phyloP scores from a whole-genome alignment of 306 rosid genomes.

The Astragalus glycyphyllos region DNA sequence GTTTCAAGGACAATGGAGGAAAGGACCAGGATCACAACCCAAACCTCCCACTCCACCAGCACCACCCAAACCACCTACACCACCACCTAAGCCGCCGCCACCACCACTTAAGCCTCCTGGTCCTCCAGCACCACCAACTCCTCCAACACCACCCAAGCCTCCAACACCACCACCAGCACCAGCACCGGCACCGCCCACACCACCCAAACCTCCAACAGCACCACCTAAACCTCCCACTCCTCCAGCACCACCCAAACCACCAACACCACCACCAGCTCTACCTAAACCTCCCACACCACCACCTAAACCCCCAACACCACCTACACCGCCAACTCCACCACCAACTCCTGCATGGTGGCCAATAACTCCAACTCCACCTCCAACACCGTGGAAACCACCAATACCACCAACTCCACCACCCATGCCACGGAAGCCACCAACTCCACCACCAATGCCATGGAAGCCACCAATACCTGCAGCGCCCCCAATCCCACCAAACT shows the following conservation, averaged over 20 bases:
- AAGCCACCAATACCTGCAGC: conserved; percentile 8
- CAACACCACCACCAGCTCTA: conserved; percentile 51
- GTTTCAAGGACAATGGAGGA: conserved; percentile 13
- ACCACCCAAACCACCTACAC: conserved; percentile 20
- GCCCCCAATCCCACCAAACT: conserved; percentile 11
- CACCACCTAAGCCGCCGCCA: conserved; percentile 44
- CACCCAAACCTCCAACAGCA: conserved; percentile 62
- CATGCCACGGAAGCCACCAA: conserved; percentile 32
- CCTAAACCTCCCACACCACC: conserved; percentile 21
- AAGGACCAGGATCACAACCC: not conserved
- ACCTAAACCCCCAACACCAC: conserved; percentile 25
- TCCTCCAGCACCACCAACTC: conserved; percentile 41
- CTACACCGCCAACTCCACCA: not conserved
- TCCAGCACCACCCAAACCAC: conserved; percentile 50
- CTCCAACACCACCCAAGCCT: conserved; percentile 24
- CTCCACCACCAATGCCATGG: conserved; percentile 31
- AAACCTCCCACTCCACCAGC: conserved; percentile 7
- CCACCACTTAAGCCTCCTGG: conserved; percentile 40
- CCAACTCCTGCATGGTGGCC: not conserved
- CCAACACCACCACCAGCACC: conserved; percentile 43
- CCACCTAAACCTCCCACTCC: conserved; percentile 18
- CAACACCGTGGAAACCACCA: conserved; percentile 42
- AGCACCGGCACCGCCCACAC: conserved; percentile 6
- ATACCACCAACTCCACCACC: not conserved
- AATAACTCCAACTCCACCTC: not conserved